These are phyloP conservation scores for Globisporangium ultimum DNA, from an alignment of 352 stramenopile species.

Conservation along the genomic window DNA sequence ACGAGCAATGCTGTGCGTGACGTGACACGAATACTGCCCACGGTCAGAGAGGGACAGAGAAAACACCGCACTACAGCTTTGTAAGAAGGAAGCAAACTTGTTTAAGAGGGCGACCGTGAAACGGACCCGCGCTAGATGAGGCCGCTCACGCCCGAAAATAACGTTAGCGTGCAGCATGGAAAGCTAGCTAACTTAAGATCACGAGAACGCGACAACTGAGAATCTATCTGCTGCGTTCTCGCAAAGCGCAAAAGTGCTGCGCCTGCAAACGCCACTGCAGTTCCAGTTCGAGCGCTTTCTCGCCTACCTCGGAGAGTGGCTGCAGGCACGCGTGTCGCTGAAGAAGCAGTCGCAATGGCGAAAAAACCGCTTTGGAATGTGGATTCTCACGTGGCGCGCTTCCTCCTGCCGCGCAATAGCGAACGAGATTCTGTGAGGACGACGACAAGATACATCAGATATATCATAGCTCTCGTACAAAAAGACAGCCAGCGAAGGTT, in stretches of 20 bases:
- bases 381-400: background rate
- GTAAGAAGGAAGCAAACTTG: too few species aligned
- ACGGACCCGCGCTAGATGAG: background rate
- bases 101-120: background rate
- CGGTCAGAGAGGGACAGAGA: too few species aligned
- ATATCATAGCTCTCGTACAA: too few species aligned
- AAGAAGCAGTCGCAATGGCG: conserved; percentile 2
- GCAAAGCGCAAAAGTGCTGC: too few species aligned
- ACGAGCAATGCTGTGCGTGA: too few species aligned
- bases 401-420: conserved; percentile 2
- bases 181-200: background rate
- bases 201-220: background rate
- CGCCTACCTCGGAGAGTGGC: background rate
- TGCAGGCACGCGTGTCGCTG: conserved; percentile 1
- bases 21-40: too few species aligned
- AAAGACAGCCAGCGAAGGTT: too few species aligned
- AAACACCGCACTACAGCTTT: too few species aligned
- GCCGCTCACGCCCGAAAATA: background rate
- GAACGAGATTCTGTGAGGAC: conserved; percentile 1
- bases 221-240: too few species aligned
- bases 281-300: background rate
- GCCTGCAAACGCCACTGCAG: background rate
- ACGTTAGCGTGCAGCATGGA: background rate
- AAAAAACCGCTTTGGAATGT: background rate
- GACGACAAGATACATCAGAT: too few species aligned